Evolutionary conservation across 306 rosid species (phyloP).

Genomic region (Fragaria iinumae): DNA sequence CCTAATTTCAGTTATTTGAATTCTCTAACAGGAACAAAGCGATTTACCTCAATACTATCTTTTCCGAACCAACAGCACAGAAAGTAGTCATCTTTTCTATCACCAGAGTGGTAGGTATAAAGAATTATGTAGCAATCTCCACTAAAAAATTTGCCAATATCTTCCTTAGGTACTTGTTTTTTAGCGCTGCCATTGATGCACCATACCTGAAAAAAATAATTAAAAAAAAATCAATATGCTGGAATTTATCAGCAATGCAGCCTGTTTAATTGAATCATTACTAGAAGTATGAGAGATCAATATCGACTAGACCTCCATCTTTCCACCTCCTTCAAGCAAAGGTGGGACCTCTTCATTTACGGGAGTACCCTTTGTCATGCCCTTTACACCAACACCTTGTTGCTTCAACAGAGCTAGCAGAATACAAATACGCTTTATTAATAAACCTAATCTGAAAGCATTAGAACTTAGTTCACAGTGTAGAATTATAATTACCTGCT

Average conservation of each 20-base stretch:
- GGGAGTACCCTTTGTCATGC: slow-evolving; percentile 65
- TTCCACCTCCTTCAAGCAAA: slow-evolving; percentile 97
- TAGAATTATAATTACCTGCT: slow-evolving; percentile 59
- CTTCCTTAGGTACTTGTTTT: slow-evolving; percentile 72
- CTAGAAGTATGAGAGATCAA: slow-evolving; percentile 14
- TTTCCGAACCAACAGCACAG: slow-evolving; percentile 97
- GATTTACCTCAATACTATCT: slow-evolving; percentile 80
- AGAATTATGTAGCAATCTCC: slow-evolving; percentile 96
- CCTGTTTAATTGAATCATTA: slow-evolving; percentile 2
- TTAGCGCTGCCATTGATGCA: slow-evolving; percentile 87
- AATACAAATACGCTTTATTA: slow-evolving; percentile 26
- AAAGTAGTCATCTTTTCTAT: slow-evolving; percentile 93
- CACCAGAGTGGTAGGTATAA: slow-evolving; percentile 92
- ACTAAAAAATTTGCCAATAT: slow-evolving; percentile 82
- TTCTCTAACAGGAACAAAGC: slow-evolving; percentile 20
- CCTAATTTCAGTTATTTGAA: slow-evolving; percentile 8
- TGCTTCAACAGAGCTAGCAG: slow-evolving; percentile 92
- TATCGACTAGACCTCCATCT: slow-evolving; percentile 73
- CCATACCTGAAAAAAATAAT: slow-evolving; percentile 68
- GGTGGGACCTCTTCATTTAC: slow-evolving; percentile 92
- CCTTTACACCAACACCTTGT: slow-evolving; percentile 97
- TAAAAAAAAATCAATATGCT: background rate
- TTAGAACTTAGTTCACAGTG: slow-evolving; percentile 18
- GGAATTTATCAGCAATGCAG: slow-evolving; percentile 6
- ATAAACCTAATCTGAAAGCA: slow-evolving; percentile 25